phyloP scores from a whole-genome alignment of 768 basidiomycete genomes.

The Leucocoprinus leucothites region DNA sequence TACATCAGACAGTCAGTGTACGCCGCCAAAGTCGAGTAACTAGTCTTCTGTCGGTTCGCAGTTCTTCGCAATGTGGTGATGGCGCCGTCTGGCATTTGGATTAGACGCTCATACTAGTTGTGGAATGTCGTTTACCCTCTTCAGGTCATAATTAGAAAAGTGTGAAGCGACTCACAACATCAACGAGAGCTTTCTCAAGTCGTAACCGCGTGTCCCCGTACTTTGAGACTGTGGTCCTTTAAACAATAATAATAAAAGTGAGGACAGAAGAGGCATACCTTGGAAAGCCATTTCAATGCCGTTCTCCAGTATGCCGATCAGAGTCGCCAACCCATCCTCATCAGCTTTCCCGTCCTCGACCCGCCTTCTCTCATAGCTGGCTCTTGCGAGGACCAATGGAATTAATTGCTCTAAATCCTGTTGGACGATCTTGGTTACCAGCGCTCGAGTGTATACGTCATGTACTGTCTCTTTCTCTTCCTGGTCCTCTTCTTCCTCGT shows the following conservation, averaged over 20 bases:
- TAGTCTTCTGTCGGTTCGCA: conserved; percentile 62
- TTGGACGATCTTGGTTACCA: conserved; percentile 52
- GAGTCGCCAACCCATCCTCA: conserved; percentile 45
- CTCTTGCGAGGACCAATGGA: conserved; percentile 60
- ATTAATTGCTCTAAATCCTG: conserved; percentile 63
- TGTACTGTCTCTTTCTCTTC: conserved; percentile 28
- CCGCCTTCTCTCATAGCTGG: conserved; percentile 58
- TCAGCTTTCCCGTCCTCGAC: conserved; percentile 43
- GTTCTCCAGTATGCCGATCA: conserved; percentile 59
- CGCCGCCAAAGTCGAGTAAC: conserved; percentile 71
- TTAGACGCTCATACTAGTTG: conserved; percentile 44
- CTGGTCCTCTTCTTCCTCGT: conserved; percentile 41
- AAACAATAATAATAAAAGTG: background rate
- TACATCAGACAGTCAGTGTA: conserved; percentile 77
- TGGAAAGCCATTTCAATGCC: conserved; percentile 61
- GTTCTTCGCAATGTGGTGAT: conserved; percentile 64
- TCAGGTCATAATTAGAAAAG: background rate
- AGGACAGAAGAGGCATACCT: conserved; percentile 34
- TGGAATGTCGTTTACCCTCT: background rate
- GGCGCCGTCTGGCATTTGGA: conserved; percentile 47
- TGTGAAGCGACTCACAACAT: conserved; percentile 52
- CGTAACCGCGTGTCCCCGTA: conserved; percentile 74
- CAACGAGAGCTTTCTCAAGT: conserved; percentile 80
- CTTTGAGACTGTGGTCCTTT: conserved; percentile 44
- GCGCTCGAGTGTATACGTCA: conserved; percentile 60